A percentile compares a stretch with the other conserved stretches of the same genome.
Conservation (phyloP, 805 yeast genomes). For the Saccharomycopsis sp. region DNA sequence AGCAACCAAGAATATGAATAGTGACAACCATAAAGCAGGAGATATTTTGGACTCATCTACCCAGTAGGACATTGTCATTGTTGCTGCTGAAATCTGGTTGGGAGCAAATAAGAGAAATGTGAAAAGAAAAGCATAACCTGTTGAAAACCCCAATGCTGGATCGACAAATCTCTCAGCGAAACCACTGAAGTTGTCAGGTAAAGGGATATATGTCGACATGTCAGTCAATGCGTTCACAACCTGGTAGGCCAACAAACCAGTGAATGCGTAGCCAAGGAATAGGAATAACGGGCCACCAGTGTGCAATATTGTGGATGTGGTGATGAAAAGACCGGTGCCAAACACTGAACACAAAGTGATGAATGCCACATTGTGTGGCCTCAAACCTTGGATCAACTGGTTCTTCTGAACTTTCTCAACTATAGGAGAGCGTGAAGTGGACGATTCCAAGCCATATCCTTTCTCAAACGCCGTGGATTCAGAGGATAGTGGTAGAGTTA, state of each 20-base stretch:
- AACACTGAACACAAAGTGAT: constrained; percentile 25
- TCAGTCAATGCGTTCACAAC: constrained; percentile 71
- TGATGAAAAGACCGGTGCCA: constrained; percentile 70
- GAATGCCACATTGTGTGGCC: constrained; percentile 17
- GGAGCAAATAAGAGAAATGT: constrained; percentile 15
- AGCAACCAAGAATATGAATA: constrained; percentile 26
- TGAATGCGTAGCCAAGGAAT: constrained; percentile 53
- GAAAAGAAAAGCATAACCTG: constrained; percentile 52
- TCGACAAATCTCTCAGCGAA: constrained; percentile 61
- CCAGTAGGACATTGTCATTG: constrained; percentile 38
- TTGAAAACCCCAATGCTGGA: constrained; percentile 65
- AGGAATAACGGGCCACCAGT: constrained; percentile 64
- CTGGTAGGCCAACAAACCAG: constrained; percentile 55
- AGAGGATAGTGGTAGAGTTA: background rate
- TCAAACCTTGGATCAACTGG: constrained; percentile 12
- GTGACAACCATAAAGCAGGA: constrained; percentile 38
- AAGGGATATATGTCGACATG: constrained; percentile 73
- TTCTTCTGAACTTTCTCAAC: background rate
- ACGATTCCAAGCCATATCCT: background rate
- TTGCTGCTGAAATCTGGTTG: constrained; percentile 33
- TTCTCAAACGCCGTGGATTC: background rate
- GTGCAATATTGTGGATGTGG: constrained; percentile 45
- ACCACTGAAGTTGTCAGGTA: constrained; percentile 57
- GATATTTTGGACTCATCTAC: constrained; percentile 27
- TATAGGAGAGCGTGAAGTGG: background rate